Evolutionary conservation across 2,329 filamentous ascomycete genomes (phyloP), one percentile per base, ranked within the genome.

Genomic region (Aspergillus oerlinghausenensis): DNA sequence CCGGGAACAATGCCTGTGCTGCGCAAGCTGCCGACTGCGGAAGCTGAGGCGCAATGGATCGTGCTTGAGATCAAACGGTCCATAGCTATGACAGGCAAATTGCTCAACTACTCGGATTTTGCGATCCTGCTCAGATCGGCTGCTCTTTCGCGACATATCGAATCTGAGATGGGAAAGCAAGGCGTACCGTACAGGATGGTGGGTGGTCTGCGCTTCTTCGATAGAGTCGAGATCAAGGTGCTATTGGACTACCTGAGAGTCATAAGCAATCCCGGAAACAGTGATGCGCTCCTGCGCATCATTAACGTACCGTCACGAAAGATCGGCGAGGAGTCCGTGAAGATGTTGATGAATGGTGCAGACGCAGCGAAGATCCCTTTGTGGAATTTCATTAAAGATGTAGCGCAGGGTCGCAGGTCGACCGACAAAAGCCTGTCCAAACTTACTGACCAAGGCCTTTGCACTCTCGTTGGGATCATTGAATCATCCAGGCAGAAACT

Each of bases 141-240:
- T 0, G 80, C 86, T 1, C 79, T 97, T 7, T 97, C 93, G 0
- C 82, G 92, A 23, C 85, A 90, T n/a, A 88, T 97, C 42, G 93
- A 99, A 74, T 83, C 86, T 23, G 88, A 88, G 2, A 79, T 97
- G 43, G 90, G 88, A 14, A 90, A 88, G 66, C 84, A 85, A 10
- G 91, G 92, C 1, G 85, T 97, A 43, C 83, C 92, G 0, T 99
- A 97, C 73, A 86, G 86, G 51, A 97, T 97, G 92, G 87, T 97
- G 52, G 93, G 88, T 65, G 93, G 94, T 1, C 84, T 86, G 60
- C 89, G 90, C 57, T 99, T 99, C 71, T 97, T 95, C 67, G 94
- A 99, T 64, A 86, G 94, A 52, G 83, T 85, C 3, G 93, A 99
- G 70, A 88, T 97, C 68, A 95, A 94, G 71, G 81, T 91, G 6